Base-by-base conservation (phyloP, 345 rosid genomes). In the Combretum micranthum region DNA sequence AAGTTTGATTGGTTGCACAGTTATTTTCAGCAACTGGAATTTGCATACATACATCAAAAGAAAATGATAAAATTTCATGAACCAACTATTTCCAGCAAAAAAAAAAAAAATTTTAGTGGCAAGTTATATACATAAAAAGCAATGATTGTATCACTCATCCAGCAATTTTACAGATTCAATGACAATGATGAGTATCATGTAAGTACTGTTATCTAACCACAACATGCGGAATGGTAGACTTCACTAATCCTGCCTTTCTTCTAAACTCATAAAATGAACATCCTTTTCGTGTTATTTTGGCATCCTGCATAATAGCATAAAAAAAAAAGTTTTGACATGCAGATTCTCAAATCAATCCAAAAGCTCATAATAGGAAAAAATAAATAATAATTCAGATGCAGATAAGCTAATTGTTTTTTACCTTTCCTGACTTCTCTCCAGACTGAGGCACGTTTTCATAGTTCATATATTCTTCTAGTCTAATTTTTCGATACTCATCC, bases 381-480 rank as follows among this genome's bases (percentile, higher is more conserved):
- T 53, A n/a, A n/a, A n/a, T 2, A 11, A n/a, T 37, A 50, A 22
- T 52, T 17, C 43, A 52, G 53, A 56, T 2, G 47, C 25, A 48
- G 20, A 44, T 61, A 19, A 7, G 15, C 2, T 39, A 21, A n/a
- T 48, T 19, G 61, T 20, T 55, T 54, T 56, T 15, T 59, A 90
- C 96, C 83, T 87, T 87, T 55, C 64, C 88, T 2, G 86, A 71
- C 63, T 32, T 69, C 64, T 81, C 82, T 17, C 97, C 94, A 1
- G 97, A 90, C 10, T 66, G 72, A 16, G 83, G 78, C 48, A 86
- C 63, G 59, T 88, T 92, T 67, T 88, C 98, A 75, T 92, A 92
- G 77, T 92, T 92, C 75, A 86, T 92, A 74, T 92, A 92, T 67
- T 86, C 95, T 59, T 88, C 94, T 50, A 92, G 73, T 73, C 98